These are phyloP conservation scores for Fusarium pseudograminearum DNA, from an alignment of 2,329 filamentous ascomycete genomes.

Conservation along the genomic window DNA sequence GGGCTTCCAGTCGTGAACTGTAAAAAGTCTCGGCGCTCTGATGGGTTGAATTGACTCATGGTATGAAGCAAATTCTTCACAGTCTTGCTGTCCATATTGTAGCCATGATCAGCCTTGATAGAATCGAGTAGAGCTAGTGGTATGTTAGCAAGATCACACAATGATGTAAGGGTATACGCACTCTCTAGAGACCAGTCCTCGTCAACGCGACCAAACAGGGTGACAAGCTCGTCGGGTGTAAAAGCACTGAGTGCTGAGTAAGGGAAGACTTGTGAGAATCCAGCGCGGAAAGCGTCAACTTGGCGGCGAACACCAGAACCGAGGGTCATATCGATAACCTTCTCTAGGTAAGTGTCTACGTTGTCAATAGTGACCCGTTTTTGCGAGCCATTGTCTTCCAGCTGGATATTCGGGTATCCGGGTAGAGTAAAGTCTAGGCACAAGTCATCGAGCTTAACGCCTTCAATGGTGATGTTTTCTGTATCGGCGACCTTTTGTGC, in stretches of 20 bases:
- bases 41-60: constrained; percentile 85
- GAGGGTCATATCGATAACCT: constrained; percentile 90
- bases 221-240: constrained; percentile 93
- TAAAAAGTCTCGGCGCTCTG: constrained; percentile 89
- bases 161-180: constrained; percentile 61
- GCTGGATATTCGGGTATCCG: constrained; percentile 87
- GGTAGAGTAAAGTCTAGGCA: constrained; percentile 95
- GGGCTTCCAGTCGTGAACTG: constrained; percentile 98
- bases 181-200: constrained; percentile 99
- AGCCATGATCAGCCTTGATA: constrained; percentile 98
- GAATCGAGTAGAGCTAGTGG: constrained; percentile 89
- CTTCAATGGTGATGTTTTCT: constrained; percentile 78
- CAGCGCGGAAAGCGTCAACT: constrained; percentile 88
- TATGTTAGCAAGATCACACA: constrained; percentile 1
- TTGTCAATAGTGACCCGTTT: constrained; percentile 88
- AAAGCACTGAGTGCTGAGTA: constrained; percentile 94
- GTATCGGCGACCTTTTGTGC: constrained; percentile 78
- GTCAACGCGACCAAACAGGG: constrained; percentile 90
- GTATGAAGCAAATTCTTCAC: constrained; percentile 92
- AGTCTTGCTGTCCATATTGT: constrained; percentile 97
- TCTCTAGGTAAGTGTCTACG: constrained; percentile 88
- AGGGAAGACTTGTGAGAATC: constrained; percentile 96
- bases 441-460: constrained; percentile 84
- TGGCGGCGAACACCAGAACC: constrained; percentile 89
- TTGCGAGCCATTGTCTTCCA: constrained; percentile 80